Evolutionary conservation across 805 yeast genomes (phyloP).

Genomic region (Pichia insulana): DNA sequence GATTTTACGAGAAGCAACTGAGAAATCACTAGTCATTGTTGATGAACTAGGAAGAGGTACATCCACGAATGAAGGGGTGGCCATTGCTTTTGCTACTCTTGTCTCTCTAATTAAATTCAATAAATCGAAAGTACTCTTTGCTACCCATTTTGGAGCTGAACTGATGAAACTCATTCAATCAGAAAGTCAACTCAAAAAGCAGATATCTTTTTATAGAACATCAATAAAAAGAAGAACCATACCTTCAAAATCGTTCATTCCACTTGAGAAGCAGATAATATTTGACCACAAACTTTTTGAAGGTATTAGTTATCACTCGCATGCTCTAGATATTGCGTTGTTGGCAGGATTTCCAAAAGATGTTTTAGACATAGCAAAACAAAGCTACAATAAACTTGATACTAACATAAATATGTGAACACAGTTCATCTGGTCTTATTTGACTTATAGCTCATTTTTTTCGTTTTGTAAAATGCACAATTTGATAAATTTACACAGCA

Average conservation of each 20-base stretch:
- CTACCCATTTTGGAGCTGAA: conserved; percentile 74
- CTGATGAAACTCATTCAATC: conserved; percentile 32
- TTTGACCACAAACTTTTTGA: conserved; percentile 50
- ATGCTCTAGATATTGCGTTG: conserved; percentile 68
- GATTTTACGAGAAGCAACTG: conserved; percentile 58
- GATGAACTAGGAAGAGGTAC: conserved; percentile 93
- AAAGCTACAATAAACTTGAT: conserved; percentile 18
- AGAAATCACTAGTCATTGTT: conserved; percentile 61
- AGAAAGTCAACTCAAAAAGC: conserved; percentile 21
- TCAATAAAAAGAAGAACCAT: conserved; percentile 11
- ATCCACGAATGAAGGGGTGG: conserved; percentile 73
- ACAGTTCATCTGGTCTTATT: no score
- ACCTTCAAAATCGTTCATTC: background rate
- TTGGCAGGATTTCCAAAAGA: conserved; percentile 68
- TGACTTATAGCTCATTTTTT: no score
- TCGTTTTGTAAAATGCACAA: no score
- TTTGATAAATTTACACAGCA: no score
- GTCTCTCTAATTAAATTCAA: conserved; percentile 44
- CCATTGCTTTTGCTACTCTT: conserved; percentile 75
- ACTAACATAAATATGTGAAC: no score
- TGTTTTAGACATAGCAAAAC: conserved; percentile 47
- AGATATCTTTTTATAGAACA: conserved; percentile 22
- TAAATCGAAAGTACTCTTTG: conserved; percentile 71
- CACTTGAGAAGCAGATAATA: conserved; percentile 25
- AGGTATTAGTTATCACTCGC: conserved; percentile 69